These are phyloP conservation scores for Metschnikowia amazonensis DNA, from an alignment of 805 yeast genomes.

Conservation along the genomic window DNA sequence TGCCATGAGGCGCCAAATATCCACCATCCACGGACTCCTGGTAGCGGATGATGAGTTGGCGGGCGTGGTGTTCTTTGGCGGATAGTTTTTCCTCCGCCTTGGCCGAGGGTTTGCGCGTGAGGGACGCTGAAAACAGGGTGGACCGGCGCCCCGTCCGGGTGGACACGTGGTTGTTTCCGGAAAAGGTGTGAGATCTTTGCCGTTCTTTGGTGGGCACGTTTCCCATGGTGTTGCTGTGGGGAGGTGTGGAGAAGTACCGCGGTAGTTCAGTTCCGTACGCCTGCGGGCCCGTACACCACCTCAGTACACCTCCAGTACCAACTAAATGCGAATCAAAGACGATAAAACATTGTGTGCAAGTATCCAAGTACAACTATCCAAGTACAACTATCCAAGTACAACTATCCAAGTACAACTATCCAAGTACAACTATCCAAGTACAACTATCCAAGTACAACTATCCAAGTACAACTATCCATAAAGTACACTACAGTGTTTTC, in stretches of 20 bases:
- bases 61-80: conserved; percentile 48
- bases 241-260: conserved; percentile 4
- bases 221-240: conserved; percentile 29
- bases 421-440: too few relatives aligned
- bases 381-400: too few relatives aligned
- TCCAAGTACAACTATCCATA: too few relatives aligned
- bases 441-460: too few relatives aligned
- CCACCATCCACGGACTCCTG: conserved; percentile 91
- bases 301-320: too few relatives aligned
- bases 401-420: too few relatives aligned
- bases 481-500: too few relatives aligned
- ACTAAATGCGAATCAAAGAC: too few relatives aligned
- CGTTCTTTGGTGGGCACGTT: conserved; percentile 44
- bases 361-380: too few relatives aligned
- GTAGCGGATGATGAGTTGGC: conserved; percentile 54
- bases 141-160: conserved; percentile 13
- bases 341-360: too few relatives aligned
- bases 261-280: too few relatives aligned
- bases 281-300: background rate
- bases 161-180: background rate
- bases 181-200: conserved; percentile 22
- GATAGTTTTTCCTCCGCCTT: conserved; percentile 48
- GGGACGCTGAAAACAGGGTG: conserved; percentile 13
- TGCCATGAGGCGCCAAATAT: conserved; percentile 85
- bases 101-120: conserved; percentile 7